Base-by-base conservation (phyloP, 225 moss, liverwort and hornwort genomes). In the Takakia lepidozioides region DNA sequence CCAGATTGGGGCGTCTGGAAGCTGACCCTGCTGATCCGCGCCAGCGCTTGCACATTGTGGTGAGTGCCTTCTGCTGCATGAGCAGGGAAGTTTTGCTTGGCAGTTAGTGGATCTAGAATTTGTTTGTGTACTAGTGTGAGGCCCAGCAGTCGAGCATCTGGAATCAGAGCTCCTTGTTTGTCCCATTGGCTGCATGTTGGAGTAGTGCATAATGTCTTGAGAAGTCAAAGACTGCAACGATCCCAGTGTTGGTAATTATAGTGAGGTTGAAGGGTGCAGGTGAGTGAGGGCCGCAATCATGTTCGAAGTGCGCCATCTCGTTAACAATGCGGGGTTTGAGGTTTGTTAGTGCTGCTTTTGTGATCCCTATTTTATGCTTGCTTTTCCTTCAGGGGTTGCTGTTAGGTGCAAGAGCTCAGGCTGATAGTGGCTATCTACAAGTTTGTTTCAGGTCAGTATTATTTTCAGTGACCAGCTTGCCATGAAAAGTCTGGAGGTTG, bases 261-360 rank as follows among this genome's bases (percentile, higher is more conserved):
- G n/a, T n/a, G n/a, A n/a, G n/a, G 13, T 13, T 6, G 19, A 22
- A 30, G 22, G 44, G 32, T 71, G 80, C 59, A 98, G 98, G 98
- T 98, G 50, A 73, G 78, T 61, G 98, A 98, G 68, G 87, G 91
- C 8, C 91, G 91, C 51, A 98, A 98, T 62, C 98, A 86, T 70
- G n/a, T n/a, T n/a, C n/a, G 98, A 98, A 83, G 98, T 98, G 23
- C 85, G 98, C 25, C 72, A 83, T 45, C 80, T 98, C 51, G 81
- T 98, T 57, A 87, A 82, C 40, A 83, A 98, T 50, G 77, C 91
- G 30, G 87, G 87, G 29, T 57, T 98, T 45, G 74, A 98, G 87
- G 95, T 95, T 22, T 38, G 45, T 40, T 24, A 53, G n/a, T n/a
- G n/a, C n/a, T n/a, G n/a, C n/a, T n/a, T n/a, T n/a, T n/a, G n/a